These are phyloP conservation scores for Blastobotrys mokoenaii DNA, from an alignment of 805 yeast species.

Conservation along the genomic window DNA sequence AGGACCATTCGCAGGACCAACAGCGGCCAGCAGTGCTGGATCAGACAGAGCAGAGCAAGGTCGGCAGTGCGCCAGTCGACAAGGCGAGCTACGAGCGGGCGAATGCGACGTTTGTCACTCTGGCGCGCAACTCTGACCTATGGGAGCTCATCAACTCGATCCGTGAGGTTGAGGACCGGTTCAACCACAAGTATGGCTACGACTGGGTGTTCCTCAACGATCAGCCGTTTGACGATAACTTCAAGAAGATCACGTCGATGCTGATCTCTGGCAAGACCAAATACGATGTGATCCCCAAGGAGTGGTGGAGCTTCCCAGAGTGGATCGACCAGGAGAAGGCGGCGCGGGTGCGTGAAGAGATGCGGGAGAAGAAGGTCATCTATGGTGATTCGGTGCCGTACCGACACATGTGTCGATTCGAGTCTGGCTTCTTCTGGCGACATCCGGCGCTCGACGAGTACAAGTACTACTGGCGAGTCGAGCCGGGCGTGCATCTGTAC, in stretches of 20 bases:
- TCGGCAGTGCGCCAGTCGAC: conserved; percentile 7
- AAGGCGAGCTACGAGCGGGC: conserved; percentile 21
- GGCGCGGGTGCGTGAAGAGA: conserved; percentile 44
- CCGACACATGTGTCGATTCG: conserved; percentile 87
- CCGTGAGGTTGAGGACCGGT: conserved; percentile 66
- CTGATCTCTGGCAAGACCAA: conserved; percentile 59
- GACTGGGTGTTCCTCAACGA: conserved; percentile 94
- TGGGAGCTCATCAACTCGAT: conserved; percentile 52
- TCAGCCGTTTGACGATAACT: conserved; percentile 62
- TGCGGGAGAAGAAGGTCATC: conserved; percentile 48
- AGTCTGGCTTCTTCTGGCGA: conserved; percentile 76
- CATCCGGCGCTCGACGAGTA: conserved; percentile 58
- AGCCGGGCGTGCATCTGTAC: conserved; percentile 65
- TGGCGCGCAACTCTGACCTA: conserved; percentile 64
- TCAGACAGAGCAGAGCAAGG: too few relatives aligned
- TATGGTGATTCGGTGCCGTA: conserved; percentile 72
- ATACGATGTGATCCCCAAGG: conserved; percentile 65
- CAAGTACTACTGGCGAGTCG: conserved; percentile 91
- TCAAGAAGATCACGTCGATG: conserved; percentile 44
- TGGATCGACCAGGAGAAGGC: conserved; percentile 73
- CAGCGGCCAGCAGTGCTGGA: conserved; percentile 4
- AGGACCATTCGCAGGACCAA: conserved; percentile 1
- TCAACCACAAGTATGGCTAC: conserved; percentile 66
- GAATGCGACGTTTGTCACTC: conserved; percentile 41
- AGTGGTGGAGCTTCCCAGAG: conserved; percentile 83